Evolutionary conservation across 2,329 filamentous ascomycete species (phyloP), one percentile per base, ranked within the genome.

Genomic region (Seiridium cupressi): DNA sequence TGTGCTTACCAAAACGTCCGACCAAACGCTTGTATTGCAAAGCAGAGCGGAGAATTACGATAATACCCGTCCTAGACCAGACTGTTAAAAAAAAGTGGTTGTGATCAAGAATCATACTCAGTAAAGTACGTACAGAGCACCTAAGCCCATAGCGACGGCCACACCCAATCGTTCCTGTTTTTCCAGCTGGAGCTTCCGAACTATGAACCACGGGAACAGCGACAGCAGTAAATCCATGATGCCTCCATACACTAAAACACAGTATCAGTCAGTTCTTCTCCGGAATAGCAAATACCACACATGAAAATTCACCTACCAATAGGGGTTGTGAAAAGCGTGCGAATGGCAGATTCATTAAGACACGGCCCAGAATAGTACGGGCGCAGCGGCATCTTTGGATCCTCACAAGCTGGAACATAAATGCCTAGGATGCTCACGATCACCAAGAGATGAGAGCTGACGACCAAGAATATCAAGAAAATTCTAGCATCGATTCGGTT

Each of bases 171-270:
- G n/a, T 35, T 57, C 54, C 26, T 44, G 40, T n/a, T 36, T 46
- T 38, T 47, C 10, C 8, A 57, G 40, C 35, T 57, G 54, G 32
- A 57, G 54, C 6, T 57, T 46, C n/a, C 40, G 40, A 18, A 57
- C 44, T 35, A 57, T 47, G 11, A 36, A 34, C 54, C 42, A 57
- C 11, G 54, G 40, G 11, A 46, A 38, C 5, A 57, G 13, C 11
- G 54, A 46, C 11, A 57, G 32, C 32, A 57, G 18, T 6, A 57
- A 18, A 47, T 57, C 42, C 54, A 57, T 57, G 6, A 55, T n/a
- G 4, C 51, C 51, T 42, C 38, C 51, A 32, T 55, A 55, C 8
- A 55, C 51, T 44, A 11, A 42, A 42, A 44, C 8, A 34, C 38
- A n/a, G 40, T 18, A 55, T 32, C 8, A 4, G 3, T 31, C 34